phyloP scores from a whole-genome alignment of 2,329 filamentous ascomycete species.

The Periconia digitata region DNA sequence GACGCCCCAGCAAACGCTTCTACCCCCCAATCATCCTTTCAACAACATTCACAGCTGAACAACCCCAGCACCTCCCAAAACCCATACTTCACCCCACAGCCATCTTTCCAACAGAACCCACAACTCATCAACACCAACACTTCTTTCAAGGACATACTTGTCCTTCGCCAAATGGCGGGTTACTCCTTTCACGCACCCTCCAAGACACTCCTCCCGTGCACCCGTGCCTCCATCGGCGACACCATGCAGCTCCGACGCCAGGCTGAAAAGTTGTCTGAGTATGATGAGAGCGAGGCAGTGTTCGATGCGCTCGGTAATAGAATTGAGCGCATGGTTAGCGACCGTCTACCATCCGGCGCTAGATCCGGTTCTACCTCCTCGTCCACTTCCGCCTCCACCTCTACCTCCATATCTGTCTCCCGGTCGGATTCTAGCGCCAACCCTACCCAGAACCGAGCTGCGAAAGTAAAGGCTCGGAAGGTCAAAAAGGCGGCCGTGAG shows the following conservation, averaged over 20 bases:
- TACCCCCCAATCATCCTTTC: no score
- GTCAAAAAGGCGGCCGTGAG: background rate
- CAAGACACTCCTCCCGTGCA: constrained; percentile 22
- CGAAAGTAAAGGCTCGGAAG: constrained; percentile 13
- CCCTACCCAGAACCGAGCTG: no score
- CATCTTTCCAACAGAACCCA: no score
- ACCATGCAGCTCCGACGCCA: constrained; percentile 17
- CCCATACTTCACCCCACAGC: no score
- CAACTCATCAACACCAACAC: constrained; percentile 6
- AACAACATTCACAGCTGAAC: no score
- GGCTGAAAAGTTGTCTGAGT: constrained; percentile 20
- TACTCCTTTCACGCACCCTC: constrained; percentile 21
- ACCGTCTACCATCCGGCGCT: background rate
- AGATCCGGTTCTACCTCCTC: constrained; percentile 6
- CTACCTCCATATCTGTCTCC: background rate
- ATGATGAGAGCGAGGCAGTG: constrained; percentile 19
- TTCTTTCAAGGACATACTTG: constrained; percentile 26
- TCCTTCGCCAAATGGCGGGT: constrained; percentile 22
- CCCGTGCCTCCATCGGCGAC: constrained; percentile 23
- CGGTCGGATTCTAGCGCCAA: no score
- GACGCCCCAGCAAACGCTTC: no score
- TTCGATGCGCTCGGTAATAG: constrained; percentile 16
- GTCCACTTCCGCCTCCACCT: no score
- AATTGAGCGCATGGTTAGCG: constrained; percentile 25
- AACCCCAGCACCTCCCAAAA: no score